Conservation (phyloP, 352 stramenopile genomes). For the Globisporangium polare region DNA sequence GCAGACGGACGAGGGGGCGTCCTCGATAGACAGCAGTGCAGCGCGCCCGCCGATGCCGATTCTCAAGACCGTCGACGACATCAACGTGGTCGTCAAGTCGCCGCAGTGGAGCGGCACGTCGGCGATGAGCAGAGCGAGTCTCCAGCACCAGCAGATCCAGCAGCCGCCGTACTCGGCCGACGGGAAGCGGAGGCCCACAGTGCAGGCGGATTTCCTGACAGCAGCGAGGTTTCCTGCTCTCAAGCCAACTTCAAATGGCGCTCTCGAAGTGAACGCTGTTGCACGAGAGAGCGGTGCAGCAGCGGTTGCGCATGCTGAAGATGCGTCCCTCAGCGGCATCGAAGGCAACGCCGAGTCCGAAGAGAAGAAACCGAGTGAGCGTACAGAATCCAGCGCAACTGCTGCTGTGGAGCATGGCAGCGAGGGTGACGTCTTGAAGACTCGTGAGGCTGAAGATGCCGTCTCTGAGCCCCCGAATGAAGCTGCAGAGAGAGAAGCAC, state of each 20-base stretch:
- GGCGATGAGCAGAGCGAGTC: not conserved
- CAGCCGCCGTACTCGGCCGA: conserved; percentile 22
- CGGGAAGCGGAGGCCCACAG: conserved; percentile 12
- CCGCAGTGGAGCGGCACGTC: conserved; percentile 12
- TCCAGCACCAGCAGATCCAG: conserved; percentile 9
- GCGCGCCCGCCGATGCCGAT: not conserved
- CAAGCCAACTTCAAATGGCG: not conserved
- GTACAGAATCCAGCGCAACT: not conserved
- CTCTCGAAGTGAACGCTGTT: not conserved
- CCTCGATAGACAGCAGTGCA: not conserved
- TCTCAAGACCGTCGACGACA: conserved; percentile 22
- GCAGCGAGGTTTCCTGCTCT: not conserved
- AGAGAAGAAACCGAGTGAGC: not conserved
- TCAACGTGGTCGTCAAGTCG: conserved; percentile 19
- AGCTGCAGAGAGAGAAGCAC: not conserved
- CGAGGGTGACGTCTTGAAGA: no score
- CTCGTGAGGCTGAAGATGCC: not conserved
- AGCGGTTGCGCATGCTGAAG: not conserved
- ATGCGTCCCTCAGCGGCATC: not conserved
- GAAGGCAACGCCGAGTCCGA: not conserved
- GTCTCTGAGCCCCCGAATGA: not conserved
- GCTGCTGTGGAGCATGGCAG: not conserved
- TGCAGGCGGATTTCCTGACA: conserved; percentile 4
- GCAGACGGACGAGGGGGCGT: not conserved
- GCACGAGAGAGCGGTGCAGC: not conserved